Percentiles rank a stretch among this genome's conserved stretches.
phyloP scores from a whole-genome alignment of 78 protist species.

The Monosiga brevicollis region DNA sequence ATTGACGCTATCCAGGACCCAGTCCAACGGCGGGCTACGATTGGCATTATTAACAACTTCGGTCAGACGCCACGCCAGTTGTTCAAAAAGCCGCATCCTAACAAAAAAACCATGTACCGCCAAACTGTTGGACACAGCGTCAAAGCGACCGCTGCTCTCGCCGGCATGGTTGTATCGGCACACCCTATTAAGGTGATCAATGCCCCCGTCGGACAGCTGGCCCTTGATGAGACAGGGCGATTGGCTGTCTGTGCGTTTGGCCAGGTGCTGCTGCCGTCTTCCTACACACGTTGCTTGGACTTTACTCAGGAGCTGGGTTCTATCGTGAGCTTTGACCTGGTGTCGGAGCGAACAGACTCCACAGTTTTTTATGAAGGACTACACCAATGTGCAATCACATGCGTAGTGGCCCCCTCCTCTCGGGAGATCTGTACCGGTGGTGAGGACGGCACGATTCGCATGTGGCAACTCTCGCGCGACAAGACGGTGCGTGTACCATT shows the following conservation, averaged over 20 bases:
- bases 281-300: neutral
- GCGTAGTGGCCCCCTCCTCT: neutral
- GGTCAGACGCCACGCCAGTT: conserved; percentile 96
- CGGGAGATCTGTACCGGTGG: neutral
- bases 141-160: neutral
- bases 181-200: neutral
- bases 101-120: neutral
- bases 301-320: neutral
- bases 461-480: neutral
- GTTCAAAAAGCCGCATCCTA: conserved; percentile 54
- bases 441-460: neutral
- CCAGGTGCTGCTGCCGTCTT: neutral
- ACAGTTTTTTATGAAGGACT: neutral
- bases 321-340: neutral
- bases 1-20: conserved; percentile 58
- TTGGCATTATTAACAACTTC: conserved; percentile 58
- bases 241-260: neutral
- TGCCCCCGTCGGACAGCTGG: neutral
- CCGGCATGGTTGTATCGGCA: neutral
- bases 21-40: conserved; percentile 28
- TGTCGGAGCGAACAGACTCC: too few relatives aligned
- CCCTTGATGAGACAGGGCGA: neutral
- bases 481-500: too few relatives aligned
- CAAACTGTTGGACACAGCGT: neutral
- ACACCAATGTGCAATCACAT: neutral